phyloP scores from a whole-genome alignment of 2,329 filamentous ascomycete species.

The Diaporthe citriasiana region DNA sequence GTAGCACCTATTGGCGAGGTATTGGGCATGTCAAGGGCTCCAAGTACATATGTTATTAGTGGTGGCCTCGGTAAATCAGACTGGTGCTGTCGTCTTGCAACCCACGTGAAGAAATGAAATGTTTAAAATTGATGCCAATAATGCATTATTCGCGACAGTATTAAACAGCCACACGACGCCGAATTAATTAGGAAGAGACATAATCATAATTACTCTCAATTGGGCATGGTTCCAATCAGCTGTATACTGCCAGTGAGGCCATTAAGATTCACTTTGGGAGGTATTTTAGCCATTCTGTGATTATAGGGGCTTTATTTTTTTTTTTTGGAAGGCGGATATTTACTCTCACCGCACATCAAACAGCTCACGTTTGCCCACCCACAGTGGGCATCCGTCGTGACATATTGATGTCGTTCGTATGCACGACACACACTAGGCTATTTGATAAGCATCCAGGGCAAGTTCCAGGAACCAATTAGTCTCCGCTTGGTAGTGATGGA shows the following conservation, averaged over 20 bases:
- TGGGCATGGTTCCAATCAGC: not conserved
- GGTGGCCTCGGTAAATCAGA: not conserved
- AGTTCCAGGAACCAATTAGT: slow-evolving; percentile 19
- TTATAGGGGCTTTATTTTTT: too few species aligned
- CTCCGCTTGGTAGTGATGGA: slow-evolving; percentile 31
- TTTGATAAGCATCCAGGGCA: not conserved
- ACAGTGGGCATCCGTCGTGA: not conserved
- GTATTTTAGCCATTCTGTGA: too few species aligned
- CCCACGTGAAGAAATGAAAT: not conserved
- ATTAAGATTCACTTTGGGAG: too few species aligned
- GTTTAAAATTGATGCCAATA: not conserved
- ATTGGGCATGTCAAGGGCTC: not conserved
- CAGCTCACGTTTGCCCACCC: too few species aligned
- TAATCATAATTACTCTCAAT: not conserved
- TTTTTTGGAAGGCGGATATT: too few species aligned
- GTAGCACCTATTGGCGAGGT: not conserved
- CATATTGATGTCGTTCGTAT: too few species aligned
- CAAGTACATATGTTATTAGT: not conserved
- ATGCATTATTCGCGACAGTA: not conserved
- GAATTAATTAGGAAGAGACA: not conserved
- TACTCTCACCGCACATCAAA: too few species aligned
- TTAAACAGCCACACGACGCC: not conserved
- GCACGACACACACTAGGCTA: slow-evolving; percentile 2
- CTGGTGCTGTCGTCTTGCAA: not conserved
- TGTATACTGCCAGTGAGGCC: not conserved